Percentiles rank a stretch among this genome's conserved stretches.
Evolutionary conservation across 257 asterid genomes (phyloP).

Genomic region (Nemophila menziesii): DNA sequence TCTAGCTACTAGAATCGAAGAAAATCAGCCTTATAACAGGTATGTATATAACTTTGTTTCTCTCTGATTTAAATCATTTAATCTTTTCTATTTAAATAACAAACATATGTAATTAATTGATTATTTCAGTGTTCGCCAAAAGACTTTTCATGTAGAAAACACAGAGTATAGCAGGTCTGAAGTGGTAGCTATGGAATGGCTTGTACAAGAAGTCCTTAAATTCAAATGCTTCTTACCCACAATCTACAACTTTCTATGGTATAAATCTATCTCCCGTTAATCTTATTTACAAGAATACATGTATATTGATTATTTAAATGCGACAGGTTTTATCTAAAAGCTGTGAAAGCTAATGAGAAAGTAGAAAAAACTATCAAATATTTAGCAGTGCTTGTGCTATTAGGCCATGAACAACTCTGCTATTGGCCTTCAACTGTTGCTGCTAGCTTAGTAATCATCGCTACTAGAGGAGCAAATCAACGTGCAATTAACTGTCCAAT

Average conservation of each 20-base stretch:
- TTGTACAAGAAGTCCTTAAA: slow-evolving; percentile 81
- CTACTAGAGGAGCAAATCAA: slow-evolving; percentile 46
- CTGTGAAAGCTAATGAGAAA: slow-evolving; percentile 47
- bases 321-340: slow-evolving; percentile 78
- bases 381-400: slow-evolving; percentile 64
- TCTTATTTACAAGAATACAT: not conserved
- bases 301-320: slow-evolving; percentile 6
- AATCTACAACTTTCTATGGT: slow-evolving; percentile 79
- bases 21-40: slow-evolving; percentile 91
- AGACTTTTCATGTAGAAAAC: slow-evolving; percentile 48
- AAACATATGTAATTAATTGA: slow-evolving; percentile 1
- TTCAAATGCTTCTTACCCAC: slow-evolving; percentile 90
- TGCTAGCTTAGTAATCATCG: slow-evolving; percentile 80
- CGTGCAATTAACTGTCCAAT: slow-evolving; percentile 43
- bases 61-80: not conserved
- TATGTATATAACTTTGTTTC: not conserved
- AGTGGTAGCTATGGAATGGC: slow-evolving; percentile 99
- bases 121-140: slow-evolving; percentile 41
- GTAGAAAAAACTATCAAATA: slow-evolving; percentile 58
- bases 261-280: slow-evolving; percentile 6
- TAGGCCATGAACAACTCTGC: slow-evolving; percentile 80
- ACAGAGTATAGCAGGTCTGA: slow-evolving; percentile 50
- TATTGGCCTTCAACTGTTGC: slow-evolving; percentile 96
- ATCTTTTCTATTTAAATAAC: not conserved
- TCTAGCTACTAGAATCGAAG: slow-evolving; percentile 89